Evolutionary conservation across 1,284 basidiomycete genomes (phyloP).

Genomic region (Meira nashicola): DNA sequence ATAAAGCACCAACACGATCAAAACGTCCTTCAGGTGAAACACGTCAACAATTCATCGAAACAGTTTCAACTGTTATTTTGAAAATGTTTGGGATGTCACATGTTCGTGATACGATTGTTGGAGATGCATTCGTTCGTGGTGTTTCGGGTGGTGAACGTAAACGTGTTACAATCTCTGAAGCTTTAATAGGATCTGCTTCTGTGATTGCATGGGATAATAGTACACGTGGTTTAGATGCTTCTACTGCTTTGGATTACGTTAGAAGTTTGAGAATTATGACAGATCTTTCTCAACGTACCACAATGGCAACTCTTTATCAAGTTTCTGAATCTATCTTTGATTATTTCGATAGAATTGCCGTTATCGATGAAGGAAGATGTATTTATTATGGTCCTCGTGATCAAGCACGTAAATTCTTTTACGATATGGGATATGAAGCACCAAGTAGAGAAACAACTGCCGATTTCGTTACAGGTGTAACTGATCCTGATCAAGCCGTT

Average conservation of each 20-base stretch:
- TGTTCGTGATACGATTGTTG: constrained; percentile 42
- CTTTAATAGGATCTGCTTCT: constrained; percentile 27
- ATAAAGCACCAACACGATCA: constrained; percentile 29
- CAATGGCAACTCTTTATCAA: constrained; percentile 43
- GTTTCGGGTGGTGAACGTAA: constrained; percentile 43
- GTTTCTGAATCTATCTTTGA: constrained; percentile 38
- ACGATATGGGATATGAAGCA: constrained; percentile 37
- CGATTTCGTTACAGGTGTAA: constrained; percentile 62
- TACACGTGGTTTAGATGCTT: constrained; percentile 40
- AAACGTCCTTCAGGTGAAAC: constrained; percentile 25
- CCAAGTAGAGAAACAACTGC: constrained; percentile 35
- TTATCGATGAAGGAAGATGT: constrained; percentile 38
- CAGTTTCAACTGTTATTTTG: constrained; percentile 30
- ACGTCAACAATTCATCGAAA: constrained; percentile 33
- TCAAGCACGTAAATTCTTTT: constrained; percentile 34
- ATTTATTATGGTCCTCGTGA: constrained; percentile 55
- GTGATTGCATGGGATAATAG: constrained; percentile 40
- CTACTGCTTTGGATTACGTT: constrained; percentile 42
- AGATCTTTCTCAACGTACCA: constrained; percentile 38
- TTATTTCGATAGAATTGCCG: constrained; percentile 35
- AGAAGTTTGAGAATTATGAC: constrained; percentile 36
- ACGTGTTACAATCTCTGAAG: constrained; percentile 39
- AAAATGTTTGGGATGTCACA: constrained; percentile 48
- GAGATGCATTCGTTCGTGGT: constrained; percentile 37
- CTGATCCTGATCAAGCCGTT: constrained; percentile 62